Conservation (phyloP, 2,329 filamentous ascomycete species). For the Emmonsiellopsis sp. region DNA sequence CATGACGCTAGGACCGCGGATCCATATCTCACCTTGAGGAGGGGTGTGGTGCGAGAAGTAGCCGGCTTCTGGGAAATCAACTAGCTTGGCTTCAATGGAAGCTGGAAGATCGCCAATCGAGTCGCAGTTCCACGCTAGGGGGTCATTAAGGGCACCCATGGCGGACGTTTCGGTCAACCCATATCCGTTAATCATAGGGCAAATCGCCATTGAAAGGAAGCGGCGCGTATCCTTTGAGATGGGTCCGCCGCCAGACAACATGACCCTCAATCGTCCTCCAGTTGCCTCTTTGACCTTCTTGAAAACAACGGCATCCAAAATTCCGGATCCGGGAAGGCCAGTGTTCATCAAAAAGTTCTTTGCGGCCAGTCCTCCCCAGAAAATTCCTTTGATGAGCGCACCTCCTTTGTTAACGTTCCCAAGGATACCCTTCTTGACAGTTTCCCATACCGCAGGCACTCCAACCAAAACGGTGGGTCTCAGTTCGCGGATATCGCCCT, state of each 20-base stretch:
- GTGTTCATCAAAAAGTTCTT: constrained; percentile 51
- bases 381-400: constrained; percentile 63
- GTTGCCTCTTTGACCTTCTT: constrained; percentile 85
- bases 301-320: constrained; percentile 80
- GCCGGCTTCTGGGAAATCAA: constrained; percentile 88
- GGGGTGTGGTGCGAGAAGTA: constrained; percentile 83
- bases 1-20: constrained; percentile 72
- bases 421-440: constrained; percentile 88
- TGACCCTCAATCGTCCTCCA: constrained; percentile 76
- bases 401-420: constrained; percentile 64
- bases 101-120: constrained; percentile 54
- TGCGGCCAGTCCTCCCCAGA: constrained; percentile 57
- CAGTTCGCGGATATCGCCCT: constrained; percentile 88
- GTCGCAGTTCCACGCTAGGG: constrained; percentile 62
- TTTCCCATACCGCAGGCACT: constrained; percentile 95
- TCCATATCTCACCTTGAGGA: constrained; percentile 78
- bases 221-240: constrained; percentile 78
- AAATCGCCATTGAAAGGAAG: constrained; percentile 86
- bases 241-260: constrained; percentile 89
- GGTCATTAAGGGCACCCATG: constrained; percentile 52
- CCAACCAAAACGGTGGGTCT: constrained; percentile 83
- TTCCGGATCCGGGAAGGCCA: constrained; percentile 45
- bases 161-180: constrained; percentile 89
- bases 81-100: constrained; percentile 64
- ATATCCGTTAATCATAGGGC: constrained; percentile 90